A percentile compares a stretch with the other conserved stretches of the same genome.
These are phyloP conservation scores for Cyberlindnera nakhonratchasimensis DNA, from an alignment of 805 yeast genomes.

Conservation along the genomic window DNA sequence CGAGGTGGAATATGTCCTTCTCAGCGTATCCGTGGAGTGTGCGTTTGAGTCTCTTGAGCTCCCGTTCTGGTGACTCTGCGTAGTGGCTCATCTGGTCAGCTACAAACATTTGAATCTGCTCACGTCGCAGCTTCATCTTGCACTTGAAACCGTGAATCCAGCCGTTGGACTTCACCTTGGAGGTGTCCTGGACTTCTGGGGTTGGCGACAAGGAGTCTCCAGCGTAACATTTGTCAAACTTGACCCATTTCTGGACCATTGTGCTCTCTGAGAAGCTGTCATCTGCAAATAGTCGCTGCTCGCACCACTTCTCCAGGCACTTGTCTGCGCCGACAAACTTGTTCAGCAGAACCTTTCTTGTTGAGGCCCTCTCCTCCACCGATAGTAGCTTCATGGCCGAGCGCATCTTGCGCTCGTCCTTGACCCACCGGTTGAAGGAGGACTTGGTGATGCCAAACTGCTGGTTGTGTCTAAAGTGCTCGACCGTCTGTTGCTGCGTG, in stretches of 20 bases:
- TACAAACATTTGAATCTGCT: slow-evolving; percentile 28
- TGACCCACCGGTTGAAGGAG: slow-evolving; percentile 38
- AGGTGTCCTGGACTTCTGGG: background rate
- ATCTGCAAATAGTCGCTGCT: slow-evolving; percentile 33
- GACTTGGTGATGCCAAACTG: slow-evolving; percentile 37
- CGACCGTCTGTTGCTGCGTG: slow-evolving; percentile 35
- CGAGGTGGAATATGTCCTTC: slow-evolving; percentile 35
- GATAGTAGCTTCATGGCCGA: slow-evolving; percentile 26
- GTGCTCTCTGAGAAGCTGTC: slow-evolving; percentile 28
- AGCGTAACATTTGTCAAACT: slow-evolving; percentile 21
- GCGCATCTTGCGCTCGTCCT: slow-evolving; percentile 32
- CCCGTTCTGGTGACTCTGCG: slow-evolving; percentile 4
- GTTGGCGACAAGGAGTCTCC: too few relatives aligned
- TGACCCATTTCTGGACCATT: slow-evolving; percentile 30
- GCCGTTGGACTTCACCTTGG: slow-evolving; percentile 34
- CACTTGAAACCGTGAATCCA: slow-evolving; percentile 40
- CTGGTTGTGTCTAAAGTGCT: slow-evolving; percentile 29
- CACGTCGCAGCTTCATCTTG: slow-evolving; percentile 28
- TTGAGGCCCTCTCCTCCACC: slow-evolving; percentile 26
- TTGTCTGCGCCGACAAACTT: slow-evolving; percentile 33
- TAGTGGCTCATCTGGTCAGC: slow-evolving; percentile 5
- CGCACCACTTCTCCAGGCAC: slow-evolving; percentile 36
- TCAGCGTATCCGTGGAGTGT: slow-evolving; percentile 18
- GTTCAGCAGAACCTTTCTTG: slow-evolving; percentile 14
- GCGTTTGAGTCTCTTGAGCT: slow-evolving; percentile 22